phyloP scores from a whole-genome alignment of 2,329 filamentous ascomycete genomes.

The Epicoccum nigrum region DNA sequence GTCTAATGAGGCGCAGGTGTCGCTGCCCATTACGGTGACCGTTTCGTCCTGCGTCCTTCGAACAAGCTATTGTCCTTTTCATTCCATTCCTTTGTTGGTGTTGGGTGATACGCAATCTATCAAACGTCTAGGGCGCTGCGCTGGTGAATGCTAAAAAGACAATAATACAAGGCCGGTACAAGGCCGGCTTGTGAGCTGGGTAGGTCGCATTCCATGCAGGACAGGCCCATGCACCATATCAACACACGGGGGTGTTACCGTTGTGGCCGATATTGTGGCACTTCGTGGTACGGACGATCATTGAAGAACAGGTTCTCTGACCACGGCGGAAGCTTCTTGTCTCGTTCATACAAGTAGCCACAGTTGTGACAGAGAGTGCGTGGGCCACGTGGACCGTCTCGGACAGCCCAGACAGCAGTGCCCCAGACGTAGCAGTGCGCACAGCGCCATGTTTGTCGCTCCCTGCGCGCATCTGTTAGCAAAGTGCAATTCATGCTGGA shows the following conservation, averaged over 20 bases:
- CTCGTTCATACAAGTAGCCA: conserved; percentile 85
- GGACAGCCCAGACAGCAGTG: conserved; percentile 89
- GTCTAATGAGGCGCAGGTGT: conserved; percentile 5
- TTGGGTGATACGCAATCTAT: conserved; percentile 10
- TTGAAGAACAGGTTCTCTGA: conserved; percentile 69
- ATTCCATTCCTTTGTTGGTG: conserved; percentile 1
- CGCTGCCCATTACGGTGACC: background rate
- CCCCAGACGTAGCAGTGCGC: conserved; percentile 87
- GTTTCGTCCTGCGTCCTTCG: conserved; percentile 1
- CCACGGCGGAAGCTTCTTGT: conserved; percentile 81
- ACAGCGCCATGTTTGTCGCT: conserved; percentile 86
- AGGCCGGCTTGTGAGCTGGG: background rate
- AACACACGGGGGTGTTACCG: conserved; percentile 8
- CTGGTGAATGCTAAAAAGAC: conserved; percentile 26
- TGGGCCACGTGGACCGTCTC: conserved; percentile 84
- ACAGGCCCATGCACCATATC: background rate
- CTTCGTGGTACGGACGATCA: conserved; percentile 46
- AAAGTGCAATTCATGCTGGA: background rate
- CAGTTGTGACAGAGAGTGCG: conserved; percentile 93
- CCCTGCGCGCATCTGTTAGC: conserved; percentile 53
- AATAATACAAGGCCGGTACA: conserved; percentile 1
- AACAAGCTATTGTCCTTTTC: conserved; percentile 3
- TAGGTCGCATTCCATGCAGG: background rate
- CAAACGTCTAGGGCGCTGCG: conserved; percentile 18
- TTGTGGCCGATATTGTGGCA: conserved; percentile 29